These are phyloP conservation scores for Pichiaceae sp. DNA, from an alignment of 1,139 yeast species.

Conservation along the genomic window DNA sequence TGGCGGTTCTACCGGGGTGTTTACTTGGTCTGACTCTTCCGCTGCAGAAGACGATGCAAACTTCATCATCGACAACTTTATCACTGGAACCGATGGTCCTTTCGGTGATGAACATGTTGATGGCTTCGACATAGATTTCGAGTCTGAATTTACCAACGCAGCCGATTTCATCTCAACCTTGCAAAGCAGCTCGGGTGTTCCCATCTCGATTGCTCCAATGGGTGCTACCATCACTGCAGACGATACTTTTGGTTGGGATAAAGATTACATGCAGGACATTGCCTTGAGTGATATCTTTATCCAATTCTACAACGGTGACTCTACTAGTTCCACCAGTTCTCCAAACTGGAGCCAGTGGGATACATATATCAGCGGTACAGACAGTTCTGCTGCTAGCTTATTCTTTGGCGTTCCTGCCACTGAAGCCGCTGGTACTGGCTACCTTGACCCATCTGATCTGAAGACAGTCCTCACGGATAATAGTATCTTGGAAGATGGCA, in stretches of 20 bases:
- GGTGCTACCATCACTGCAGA: background rate
- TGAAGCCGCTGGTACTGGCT: conserved; percentile 40
- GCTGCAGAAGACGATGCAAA: background rate
- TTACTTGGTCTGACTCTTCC: background rate
- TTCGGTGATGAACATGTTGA: conserved; percentile 62
- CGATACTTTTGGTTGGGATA: background rate
- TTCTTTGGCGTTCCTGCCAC: conserved; percentile 32
- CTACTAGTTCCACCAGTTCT: conserved; percentile 38
- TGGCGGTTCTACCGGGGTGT: conserved; percentile 75
- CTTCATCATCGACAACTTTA: background rate
- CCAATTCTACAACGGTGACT: conserved; percentile 90
- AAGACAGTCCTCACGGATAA: conserved; percentile 30
- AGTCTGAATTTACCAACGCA: conserved; percentile 16
- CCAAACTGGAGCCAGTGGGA: conserved; percentile 91
- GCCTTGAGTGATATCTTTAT: conserved; percentile 33
- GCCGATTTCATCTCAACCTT: background rate
- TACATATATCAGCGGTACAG: conserved; percentile 52
- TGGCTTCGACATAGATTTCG: conserved; percentile 71
- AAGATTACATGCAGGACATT: background rate
- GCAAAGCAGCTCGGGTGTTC: background rate
- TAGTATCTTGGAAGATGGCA: conserved; percentile 17
- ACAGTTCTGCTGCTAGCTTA: conserved; percentile 50
- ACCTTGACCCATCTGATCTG: conserved; percentile 39
- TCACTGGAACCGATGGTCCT: conserved; percentile 44
- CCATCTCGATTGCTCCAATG: background rate